Base-by-base conservation (phyloP, 768 basidiomycete genomes). In the Lactarius quietus region DNA sequence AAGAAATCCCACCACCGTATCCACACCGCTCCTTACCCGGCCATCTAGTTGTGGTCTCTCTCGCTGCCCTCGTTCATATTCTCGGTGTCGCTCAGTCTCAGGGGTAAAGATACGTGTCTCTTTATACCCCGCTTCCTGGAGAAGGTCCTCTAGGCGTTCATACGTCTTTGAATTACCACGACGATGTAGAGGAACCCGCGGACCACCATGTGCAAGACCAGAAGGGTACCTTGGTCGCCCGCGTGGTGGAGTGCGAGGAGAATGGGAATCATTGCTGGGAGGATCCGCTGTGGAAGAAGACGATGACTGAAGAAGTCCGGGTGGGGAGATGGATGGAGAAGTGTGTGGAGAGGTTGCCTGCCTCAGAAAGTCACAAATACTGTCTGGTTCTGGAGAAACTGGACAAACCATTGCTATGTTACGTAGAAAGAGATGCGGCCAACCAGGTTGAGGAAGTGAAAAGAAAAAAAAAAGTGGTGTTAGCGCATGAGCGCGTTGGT, bases 81-180 rank as follows among this genome's bases (percentile, higher is more conserved):
- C 73, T 72, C 65, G 66, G 62, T 59, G 63, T 43, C 83, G 81
- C 65, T 93, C 90, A 5, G 82, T 78, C 75, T 94, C 92, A 9
- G 94, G 93, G 0, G 94, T 95, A 71, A 92, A 90, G 14, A 97
- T 82, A 51, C 93, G 84, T 3, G 93, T 95, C 73, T 96, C 94
- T 74, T 93, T 93, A 80, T 95, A 95, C 2, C 94, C 94, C 1
- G 92, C 92, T 73, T 93, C 90, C 57, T 85, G 81, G 31, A 97
- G 81, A 20, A 97, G 80, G 76, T 95, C 92, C 69, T 94, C 94
- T 23, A 96, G 81, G 6, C 85, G 82, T 69, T 95, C 93, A 68
- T 93, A 94, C 5, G 85, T 90, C 67, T 83, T 84, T 3, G 91
- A 92, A 23, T 84, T 92, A 1, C 92, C 92, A 62, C 91, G 80